Evolutionary conservation across 1,284 basidiomycete species (phyloP).

Genomic region (Inonotus obliquus): DNA sequence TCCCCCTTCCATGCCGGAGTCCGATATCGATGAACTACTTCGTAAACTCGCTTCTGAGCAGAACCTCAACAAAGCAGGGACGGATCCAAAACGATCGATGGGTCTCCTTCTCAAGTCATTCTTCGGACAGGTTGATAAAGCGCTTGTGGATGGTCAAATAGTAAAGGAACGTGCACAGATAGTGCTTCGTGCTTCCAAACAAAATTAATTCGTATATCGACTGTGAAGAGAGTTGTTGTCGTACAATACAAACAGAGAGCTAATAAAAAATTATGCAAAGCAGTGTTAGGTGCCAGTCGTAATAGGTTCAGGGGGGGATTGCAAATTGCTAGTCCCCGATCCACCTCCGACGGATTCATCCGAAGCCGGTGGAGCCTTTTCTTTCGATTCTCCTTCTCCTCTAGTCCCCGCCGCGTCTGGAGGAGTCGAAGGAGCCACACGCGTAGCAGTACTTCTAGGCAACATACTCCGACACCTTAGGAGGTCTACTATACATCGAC

Average conservation of each 20-base stretch:
- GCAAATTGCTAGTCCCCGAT: background rate
- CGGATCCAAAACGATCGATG: constrained; percentile 33
- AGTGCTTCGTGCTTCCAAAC: constrained; percentile 29
- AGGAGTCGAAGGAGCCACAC: constrained; percentile 7
- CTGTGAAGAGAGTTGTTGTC: background rate
- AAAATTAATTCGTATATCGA: background rate
- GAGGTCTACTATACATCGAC: constrained; percentile 72
- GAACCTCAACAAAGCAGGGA: constrained; percentile 24
- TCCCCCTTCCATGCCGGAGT: constrained; percentile 51
- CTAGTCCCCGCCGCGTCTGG: background rate
- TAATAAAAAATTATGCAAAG: no score
- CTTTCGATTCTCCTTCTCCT: constrained; percentile 3
- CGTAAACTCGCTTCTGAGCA: constrained; percentile 34
- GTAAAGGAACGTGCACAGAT: constrained; percentile 48
- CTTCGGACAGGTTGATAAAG: constrained; percentile 55
- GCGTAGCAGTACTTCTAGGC: constrained; percentile 31
- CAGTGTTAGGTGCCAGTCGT: background rate
- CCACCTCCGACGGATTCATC: background rate
- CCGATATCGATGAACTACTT: constrained; percentile 50
- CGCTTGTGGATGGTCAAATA: constrained; percentile 48
- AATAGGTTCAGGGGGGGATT: background rate
- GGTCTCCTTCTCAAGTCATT: constrained; percentile 58
- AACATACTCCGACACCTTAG: constrained; percentile 67
- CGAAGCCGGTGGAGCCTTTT: background rate
- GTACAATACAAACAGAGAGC: constrained; percentile 10